These are phyloP conservation scores for Umbelopsis sp. DNA, from an alignment of 371 early-diverging fungal species.

Conservation along the genomic window DNA sequence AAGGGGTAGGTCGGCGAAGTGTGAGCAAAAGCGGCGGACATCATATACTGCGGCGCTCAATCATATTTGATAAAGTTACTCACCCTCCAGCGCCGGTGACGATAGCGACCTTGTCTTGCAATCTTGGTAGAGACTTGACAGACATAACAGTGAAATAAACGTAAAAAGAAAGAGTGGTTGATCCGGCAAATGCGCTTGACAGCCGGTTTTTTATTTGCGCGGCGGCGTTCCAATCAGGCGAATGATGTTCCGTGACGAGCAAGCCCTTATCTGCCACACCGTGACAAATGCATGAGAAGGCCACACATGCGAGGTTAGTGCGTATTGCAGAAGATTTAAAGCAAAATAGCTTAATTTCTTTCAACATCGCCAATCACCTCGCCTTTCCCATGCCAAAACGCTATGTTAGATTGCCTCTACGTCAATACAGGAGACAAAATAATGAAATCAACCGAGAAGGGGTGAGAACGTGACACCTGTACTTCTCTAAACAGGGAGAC, in stretches of 20 bases:
- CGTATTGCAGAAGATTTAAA: neutral
- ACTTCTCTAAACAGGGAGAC: no score
- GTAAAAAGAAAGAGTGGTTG: neutral
- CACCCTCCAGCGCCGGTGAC: slow-evolving; percentile 87
- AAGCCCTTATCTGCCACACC: neutral
- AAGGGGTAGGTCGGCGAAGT: neutral
- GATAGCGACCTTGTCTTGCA: slow-evolving; percentile 78
- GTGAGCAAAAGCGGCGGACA: neutral
- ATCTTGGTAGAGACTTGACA: slow-evolving; percentile 25
- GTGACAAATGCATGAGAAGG: neutral
- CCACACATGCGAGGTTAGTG: neutral
- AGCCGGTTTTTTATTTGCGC: neutral
- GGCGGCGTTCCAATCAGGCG: neutral
- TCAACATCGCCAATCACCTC: neutral
- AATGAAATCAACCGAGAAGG: no score
- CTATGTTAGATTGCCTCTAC: no score
- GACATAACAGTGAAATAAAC: neutral
- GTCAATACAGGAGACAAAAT: no score
- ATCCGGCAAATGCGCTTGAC: neutral
- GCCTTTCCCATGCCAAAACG: neutral
- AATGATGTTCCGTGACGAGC: neutral
- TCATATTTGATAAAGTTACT: slow-evolving; percentile 6
- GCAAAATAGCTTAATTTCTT: neutral
- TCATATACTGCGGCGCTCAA: slow-evolving; percentile 2
- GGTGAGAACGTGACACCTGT: no score